Conservation (phyloP, 2,329 filamentous ascomycete species). For the Exophiala viscosa region DNA sequence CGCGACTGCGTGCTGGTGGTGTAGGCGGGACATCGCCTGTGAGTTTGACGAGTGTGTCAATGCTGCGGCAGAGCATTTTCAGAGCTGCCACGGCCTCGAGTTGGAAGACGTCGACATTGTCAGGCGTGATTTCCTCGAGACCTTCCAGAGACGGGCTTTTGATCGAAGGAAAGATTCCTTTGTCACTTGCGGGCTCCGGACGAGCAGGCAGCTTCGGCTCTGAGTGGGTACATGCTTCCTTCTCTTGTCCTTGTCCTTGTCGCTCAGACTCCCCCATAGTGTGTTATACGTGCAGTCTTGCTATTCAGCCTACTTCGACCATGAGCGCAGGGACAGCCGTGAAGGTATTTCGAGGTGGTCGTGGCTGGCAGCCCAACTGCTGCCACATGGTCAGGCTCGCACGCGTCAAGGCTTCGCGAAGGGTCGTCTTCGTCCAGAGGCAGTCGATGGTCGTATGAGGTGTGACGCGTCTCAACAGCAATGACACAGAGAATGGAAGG, state of each 20-base stretch:
- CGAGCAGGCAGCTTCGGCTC: slow-evolving; percentile 21
- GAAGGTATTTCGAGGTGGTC: neutral
- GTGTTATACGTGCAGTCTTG: slow-evolving; percentile 1
- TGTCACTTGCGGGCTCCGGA: slow-evolving; percentile 29
- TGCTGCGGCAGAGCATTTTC: slow-evolving; percentile 68
- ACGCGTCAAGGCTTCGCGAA: neutral
- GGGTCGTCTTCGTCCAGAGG: neutral
- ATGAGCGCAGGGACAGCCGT: slow-evolving; percentile 8
- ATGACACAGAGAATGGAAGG: no score
- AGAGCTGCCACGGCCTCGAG: slow-evolving; percentile 71
- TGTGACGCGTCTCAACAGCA: no score
- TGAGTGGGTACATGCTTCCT: slow-evolving; percentile 3
- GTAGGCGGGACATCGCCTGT: slow-evolving; percentile 71
- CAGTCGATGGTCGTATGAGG: no score
- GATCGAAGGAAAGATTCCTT: slow-evolving; percentile 27
- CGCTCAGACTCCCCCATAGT: slow-evolving; percentile 15
- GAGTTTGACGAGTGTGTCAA: slow-evolving; percentile 50
- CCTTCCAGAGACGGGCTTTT: slow-evolving; percentile 35
- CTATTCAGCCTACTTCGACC: slow-evolving; percentile 15
- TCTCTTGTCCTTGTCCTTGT: slow-evolving; percentile 14
- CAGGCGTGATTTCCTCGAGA: slow-evolving; percentile 28
- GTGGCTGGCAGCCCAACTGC: slow-evolving; percentile 9
- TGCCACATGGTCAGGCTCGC: slow-evolving; percentile 21
- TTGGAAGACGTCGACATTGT: slow-evolving; percentile 64
- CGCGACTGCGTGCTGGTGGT: slow-evolving; percentile 47